A percentile compares a stretch with the other conserved stretches of the same genome.
These are phyloP conservation scores for Thalassiosira mediterranea DNA, from an alignment of 352 stramenopile genomes.

Conservation along the genomic window DNA sequence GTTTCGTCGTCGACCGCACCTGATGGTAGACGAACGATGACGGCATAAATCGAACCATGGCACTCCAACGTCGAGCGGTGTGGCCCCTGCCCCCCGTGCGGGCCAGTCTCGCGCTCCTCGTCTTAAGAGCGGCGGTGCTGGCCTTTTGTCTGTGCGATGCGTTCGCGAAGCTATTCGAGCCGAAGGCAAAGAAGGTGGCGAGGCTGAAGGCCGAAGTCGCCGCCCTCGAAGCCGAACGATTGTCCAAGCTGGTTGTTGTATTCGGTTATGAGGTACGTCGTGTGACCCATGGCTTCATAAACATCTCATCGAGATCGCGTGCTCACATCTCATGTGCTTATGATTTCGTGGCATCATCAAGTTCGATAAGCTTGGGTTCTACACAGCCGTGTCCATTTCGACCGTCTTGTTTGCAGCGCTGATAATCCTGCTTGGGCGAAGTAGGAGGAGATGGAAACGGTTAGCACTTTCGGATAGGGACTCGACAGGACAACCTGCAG, in stretches of 20 bases:
- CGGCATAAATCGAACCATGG: no score
- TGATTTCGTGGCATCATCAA: no score
- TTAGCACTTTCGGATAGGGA: conserved; percentile 19
- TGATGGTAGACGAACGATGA: no score
- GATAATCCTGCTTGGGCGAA: conserved; percentile 34
- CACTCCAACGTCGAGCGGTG: no score
- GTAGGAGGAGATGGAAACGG: conserved; percentile 36
- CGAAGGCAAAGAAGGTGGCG: conserved; percentile 35
- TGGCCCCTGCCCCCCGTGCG: no score
- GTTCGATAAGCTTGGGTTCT: conserved; percentile 48
- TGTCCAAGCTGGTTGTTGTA: conserved; percentile 33
- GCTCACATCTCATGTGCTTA: conserved; percentile 6
- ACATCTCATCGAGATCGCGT: no score
- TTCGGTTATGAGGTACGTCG: conserved; percentile 40
- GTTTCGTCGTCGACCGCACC: no score
- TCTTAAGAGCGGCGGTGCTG: conserved; percentile 21
- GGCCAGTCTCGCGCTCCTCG: no score
- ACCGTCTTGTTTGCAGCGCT: conserved; percentile 23
- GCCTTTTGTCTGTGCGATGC: conserved; percentile 14
- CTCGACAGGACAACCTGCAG: conserved; percentile 1
- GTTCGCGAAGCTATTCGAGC: conserved; percentile 36
- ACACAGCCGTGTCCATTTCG: conserved; percentile 31
- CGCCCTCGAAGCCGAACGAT: conserved; percentile 33
- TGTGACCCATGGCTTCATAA: no score
- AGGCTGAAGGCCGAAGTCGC: conserved; percentile 32